Base-by-base conservation (phyloP, 2,329 filamentous ascomycete genomes). In the Calcarisporium arbuscula region DNA sequence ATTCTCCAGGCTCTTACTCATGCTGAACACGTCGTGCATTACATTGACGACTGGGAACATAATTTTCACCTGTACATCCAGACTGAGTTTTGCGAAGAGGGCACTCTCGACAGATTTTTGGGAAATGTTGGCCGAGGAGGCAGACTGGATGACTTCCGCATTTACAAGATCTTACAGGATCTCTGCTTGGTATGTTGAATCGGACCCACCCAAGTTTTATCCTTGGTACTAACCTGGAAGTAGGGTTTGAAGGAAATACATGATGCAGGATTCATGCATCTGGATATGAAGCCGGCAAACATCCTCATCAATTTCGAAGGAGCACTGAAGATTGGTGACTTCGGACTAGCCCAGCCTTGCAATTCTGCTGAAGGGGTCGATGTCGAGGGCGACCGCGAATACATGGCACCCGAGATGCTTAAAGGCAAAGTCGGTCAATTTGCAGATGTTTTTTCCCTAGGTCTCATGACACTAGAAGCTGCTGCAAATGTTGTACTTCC, bases 101-200 rank as follows among this genome's bases (percentile, higher is more conserved):
- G 92, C 12, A 94, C 86, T 41, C 67, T 98, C 28, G 84, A 94
- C 54, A 73, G 79, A 12, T 98, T 96, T 54, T 70, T 98, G 19
- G 74, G 77, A n/a, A 77, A 83, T 38, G 78, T 87, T 40, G 92
- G 92, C 17, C 73, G 82, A 41, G 87, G 85, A 54, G 89, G 87
- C 30, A 77, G 90, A 48, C 65, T 98, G 45, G 92, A 98, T 60
- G 92, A 96, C 57, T 98, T 98, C 63, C 78, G 92, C 42, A 95
- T 96, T 58, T 98, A 92, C 87, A 98, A 98, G 66, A 90, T 96
- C 38, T 67, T 96, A 49, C 74, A 95, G 27, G 92, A 98, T 58
- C 62, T 95, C 39, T 75, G 81, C 50, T 67, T 83, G 68, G 87
- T 92, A 75, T 63, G 82, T 68, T 29, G 3, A 25, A 15, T 15